Evolutionary conservation across 2,329 filamentous ascomycete species (phyloP), one percentile per base, ranked within the genome.

Genomic region (Fusarium sp.): DNA sequence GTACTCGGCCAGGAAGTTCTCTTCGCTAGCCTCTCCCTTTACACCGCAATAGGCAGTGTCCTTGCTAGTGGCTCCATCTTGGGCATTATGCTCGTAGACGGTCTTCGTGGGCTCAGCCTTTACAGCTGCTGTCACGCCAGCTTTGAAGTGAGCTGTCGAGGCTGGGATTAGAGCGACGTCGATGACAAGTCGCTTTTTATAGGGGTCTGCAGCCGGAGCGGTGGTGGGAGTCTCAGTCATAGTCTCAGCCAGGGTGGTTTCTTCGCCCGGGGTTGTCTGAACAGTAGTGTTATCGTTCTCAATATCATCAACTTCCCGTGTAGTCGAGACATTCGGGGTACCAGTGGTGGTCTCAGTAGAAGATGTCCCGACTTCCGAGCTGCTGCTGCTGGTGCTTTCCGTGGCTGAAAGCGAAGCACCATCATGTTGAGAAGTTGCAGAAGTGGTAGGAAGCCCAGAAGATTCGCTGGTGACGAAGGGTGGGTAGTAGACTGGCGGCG

Each of bases 1-100:
- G 56, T 74, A 79, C 59, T 75, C 72, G 10, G 73, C 76, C 3
- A 79, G 61, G 56, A 79, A 77, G 57, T 72, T 78, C 51, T 70
- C 69, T 9, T 74, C 75, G 3, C 70, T 66, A 1, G 75, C 68
- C 51, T 67, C 44, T 17, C 77, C 77, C 21, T 75, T 73, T 9
- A 79, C 70, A 41, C 76, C 77, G 57, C 77, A 80, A 63, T 79
- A 76, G 2, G 68, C 51, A 17, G 66, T 66, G 4, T 52, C 53
- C 2, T 67, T 60, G 33, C 61, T 62, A 2, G 77, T 75, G 13
- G 66, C 65, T 3, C 75, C 76, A 7, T 71, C 71, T 23, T 69
- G 61, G 49, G 62, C 57, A 13, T 66, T 67, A 11, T 69, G 61
- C n/a, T 67, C 66, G 51, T 67, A 73, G 21, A 77, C 63, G 8